phyloP scores from a whole-genome alignment of 352 stramenopile genomes.

The Phytophthora melonis region DNA sequence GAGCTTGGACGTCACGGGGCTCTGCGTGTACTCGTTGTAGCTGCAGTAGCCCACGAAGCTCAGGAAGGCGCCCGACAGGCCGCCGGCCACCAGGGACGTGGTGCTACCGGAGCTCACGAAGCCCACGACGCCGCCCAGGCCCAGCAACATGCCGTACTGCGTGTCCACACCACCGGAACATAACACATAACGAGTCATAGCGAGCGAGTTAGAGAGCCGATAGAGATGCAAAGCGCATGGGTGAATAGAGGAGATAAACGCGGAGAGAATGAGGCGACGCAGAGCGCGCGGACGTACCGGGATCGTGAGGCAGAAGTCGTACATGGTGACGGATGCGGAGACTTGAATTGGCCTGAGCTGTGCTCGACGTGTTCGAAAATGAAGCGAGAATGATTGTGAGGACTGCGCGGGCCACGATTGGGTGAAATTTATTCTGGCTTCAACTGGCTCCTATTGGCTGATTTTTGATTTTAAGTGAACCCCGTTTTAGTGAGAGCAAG shows the following conservation, averaged over 20 bases:
- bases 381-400: not conserved
- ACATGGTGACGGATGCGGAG: conserved; percentile 49
- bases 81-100: conserved; percentile 70
- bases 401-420: conserved; percentile 11
- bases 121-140: conserved; percentile 74
- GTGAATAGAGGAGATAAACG: conserved; percentile 13
- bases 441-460: conserved; percentile 35
- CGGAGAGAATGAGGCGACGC: not conserved
- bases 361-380: conserved; percentile 2
- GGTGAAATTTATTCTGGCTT: conserved; percentile 16
- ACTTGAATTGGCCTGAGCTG: not conserved
- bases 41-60: conserved; percentile 86
- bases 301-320: conserved; percentile 91
- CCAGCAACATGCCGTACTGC: conserved; percentile 81
- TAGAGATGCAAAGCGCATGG: not conserved
- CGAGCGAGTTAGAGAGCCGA: not conserved
- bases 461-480: conserved; percentile 6
- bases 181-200: not conserved
- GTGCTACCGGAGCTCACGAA: conserved; percentile 81
- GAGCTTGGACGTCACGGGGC: conserved; percentile 80
- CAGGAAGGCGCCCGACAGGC: conserved; percentile 73
- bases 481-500: not conserved
- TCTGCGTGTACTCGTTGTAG: conserved; percentile 88
- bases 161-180: conserved; percentile 30
- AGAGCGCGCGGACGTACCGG: conserved; percentile 58